A percentile compares a stretch with the other conserved stretches of the same genome.
Evolutionary conservation across 2,329 filamentous ascomycete species (phyloP).

Genomic region (Cryphonectria radicalis): DNA sequence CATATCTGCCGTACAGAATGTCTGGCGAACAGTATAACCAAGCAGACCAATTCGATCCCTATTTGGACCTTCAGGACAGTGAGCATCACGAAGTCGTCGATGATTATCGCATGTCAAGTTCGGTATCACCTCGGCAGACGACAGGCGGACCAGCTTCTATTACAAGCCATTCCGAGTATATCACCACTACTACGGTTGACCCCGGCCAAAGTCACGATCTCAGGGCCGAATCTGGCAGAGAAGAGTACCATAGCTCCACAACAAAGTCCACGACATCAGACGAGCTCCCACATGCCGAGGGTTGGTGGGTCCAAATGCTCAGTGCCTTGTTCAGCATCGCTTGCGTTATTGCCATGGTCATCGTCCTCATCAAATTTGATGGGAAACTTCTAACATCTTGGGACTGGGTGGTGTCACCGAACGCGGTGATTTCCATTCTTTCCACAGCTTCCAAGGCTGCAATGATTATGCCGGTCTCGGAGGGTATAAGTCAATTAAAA

Average conservation of each 20-base stretch:
- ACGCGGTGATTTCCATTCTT: slow-evolving; percentile 4
- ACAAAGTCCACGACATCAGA: not conserved
- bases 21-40: not conserved
- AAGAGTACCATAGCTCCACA: not conserved
- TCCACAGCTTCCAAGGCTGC: slow-evolving; percentile 7
- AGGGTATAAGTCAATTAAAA: slow-evolving; percentile 9
- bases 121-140: not conserved
- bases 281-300: not conserved
- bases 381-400: not conserved
- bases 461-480: slow-evolving; percentile 5
- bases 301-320: not conserved
- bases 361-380: not conserved
- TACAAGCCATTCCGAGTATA: not conserved
- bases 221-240: not conserved
- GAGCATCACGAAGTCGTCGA: not conserved
- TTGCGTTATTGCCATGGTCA: not conserved
- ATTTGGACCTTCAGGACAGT: not conserved
- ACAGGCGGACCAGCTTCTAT: not conserved
- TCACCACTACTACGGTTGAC: not conserved
- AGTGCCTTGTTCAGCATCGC: not conserved
- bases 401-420: not conserved
- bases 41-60: not conserved
- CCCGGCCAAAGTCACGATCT: not conserved
- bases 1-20: not conserved
- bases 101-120: not conserved